phyloP scores from a whole-genome alignment of 2,329 filamentous ascomycete genomes.

The Colletotrichum musicola region DNA sequence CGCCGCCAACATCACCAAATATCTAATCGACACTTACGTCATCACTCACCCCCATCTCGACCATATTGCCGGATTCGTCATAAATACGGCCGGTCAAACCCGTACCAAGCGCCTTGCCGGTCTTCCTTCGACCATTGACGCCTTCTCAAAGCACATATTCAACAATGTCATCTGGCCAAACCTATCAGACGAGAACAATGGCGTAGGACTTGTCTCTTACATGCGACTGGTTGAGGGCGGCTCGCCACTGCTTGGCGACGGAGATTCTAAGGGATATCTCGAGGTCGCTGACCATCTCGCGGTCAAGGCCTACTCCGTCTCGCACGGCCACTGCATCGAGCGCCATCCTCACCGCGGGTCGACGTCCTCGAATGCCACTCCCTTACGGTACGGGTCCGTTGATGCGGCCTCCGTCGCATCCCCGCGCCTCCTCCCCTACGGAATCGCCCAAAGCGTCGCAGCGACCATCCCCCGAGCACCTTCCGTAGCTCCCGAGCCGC shows the following conservation, averaged over 20 bases:
- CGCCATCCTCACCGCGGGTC: constrained; percentile 72
- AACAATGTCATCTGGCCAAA: constrained; percentile 99
- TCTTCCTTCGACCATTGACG: constrained; percentile 88
- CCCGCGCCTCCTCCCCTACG: constrained; percentile 35
- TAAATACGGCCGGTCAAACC: constrained; percentile 90
- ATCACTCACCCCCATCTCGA: constrained; percentile 98
- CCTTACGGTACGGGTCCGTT: constrained; percentile 47
- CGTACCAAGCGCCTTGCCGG: constrained; percentile 89
- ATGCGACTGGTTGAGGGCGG: constrained; percentile 90
- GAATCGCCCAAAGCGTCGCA: neutral
- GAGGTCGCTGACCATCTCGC: constrained; percentile 90
- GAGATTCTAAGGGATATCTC: constrained; percentile 84
- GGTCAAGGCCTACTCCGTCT: constrained; percentile 89
- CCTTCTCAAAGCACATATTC: constrained; percentile 94
- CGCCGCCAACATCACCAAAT: constrained; percentile 81
- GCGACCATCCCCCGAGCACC: constrained; percentile 13
- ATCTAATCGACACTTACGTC: constrained; percentile 87
- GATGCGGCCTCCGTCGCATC: constrained; percentile 43
- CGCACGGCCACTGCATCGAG: constrained; percentile 90
- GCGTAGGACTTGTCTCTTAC: constrained; percentile 92
- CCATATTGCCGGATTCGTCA: constrained; percentile 89
- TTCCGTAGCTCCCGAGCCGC: constrained; percentile 29
- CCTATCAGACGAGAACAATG: constrained; percentile 93
- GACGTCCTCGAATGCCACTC: constrained; percentile 40
- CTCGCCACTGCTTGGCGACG: constrained; percentile 84